Conservation (phyloP, 2,329 filamentous ascomycete genomes). For the Mariannaea sp. region DNA sequence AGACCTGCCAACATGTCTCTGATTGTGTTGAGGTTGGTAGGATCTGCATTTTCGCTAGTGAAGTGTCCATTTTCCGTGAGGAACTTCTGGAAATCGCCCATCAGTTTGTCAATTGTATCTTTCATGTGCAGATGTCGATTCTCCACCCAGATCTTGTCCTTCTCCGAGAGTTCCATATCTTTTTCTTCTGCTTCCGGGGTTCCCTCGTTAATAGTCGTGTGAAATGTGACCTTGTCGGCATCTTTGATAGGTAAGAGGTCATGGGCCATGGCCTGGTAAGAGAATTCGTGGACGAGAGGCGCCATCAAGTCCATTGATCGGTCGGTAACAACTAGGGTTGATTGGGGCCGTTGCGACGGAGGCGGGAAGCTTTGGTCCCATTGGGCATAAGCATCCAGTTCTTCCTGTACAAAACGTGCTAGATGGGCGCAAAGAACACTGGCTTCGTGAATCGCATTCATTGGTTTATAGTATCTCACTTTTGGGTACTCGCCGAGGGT, state of each 20-base stretch:
- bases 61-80: conserved; percentile 91
- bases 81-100: conserved; percentile 91
- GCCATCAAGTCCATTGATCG: conserved; percentile 90
- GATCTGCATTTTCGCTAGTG: conserved; percentile 71
- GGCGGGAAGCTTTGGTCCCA: conserved; percentile 86
- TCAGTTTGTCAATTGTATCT: conserved; percentile 91
- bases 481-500: conserved; percentile 92
- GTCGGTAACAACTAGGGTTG: conserved; percentile 85
- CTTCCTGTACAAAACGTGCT: conserved; percentile 87
- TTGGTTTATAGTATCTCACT: conserved; percentile 87
- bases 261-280: conserved; percentile 97
- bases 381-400: conserved; percentile 86
- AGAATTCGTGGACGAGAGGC: conserved; percentile 92
- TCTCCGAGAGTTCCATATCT: conserved; percentile 88
- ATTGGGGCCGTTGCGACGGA: conserved; percentile 75
- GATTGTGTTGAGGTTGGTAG: conserved; percentile 84
- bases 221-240: conserved; percentile 84
- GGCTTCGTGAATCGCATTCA: conserved; percentile 79
- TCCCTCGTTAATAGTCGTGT: conserved; percentile 78
- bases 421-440: conserved; percentile 85
- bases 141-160: conserved; percentile 93
- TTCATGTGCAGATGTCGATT: conserved; percentile 98
- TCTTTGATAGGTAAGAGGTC: conserved; percentile 89
- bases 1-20: conserved; percentile 96
- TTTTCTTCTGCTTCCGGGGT: conserved; percentile 74